Percentiles rank a stretch among this genome's conserved stretches.
phyloP scores from a whole-genome alignment of 805 yeast species.

The Debaryomyces castellii region DNA sequence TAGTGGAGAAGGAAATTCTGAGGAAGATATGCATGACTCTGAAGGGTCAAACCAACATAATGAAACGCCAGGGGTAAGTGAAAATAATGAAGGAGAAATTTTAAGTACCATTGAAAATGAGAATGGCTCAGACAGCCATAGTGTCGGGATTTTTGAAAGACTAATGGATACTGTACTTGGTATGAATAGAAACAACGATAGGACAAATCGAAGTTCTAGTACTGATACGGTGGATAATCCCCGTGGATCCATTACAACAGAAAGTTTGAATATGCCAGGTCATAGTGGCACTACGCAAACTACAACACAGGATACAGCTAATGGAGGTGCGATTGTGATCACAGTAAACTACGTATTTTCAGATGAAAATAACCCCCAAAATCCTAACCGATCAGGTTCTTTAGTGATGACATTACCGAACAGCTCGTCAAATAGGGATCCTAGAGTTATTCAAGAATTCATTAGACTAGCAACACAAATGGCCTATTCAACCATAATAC shows the following conservation, averaged over 20 bases:
- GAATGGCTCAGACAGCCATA: not conserved
- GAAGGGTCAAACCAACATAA: not conserved
- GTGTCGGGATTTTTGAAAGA: constrained; percentile 21
- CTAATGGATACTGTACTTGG: constrained; percentile 23
- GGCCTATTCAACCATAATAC: constrained; percentile 62
- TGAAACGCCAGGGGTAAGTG: too few relatives aligned
- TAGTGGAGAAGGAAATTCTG: not conserved
- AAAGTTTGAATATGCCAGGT: not conserved
- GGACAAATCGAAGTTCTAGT: not conserved
- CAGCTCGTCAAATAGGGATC: constrained; percentile 57
- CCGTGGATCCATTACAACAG: not conserved
- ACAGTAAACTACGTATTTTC: constrained; percentile 46
- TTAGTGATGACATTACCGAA: constrained; percentile 67
- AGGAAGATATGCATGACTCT: not conserved
- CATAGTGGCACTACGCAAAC: constrained; percentile 3
- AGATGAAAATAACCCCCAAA: constrained; percentile 36
- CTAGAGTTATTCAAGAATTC: constrained; percentile 58
- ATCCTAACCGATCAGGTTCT: constrained; percentile 52
- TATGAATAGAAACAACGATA: constrained; percentile 1
- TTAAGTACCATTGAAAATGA: not conserved
- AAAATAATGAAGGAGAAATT: not conserved
- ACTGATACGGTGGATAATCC: not conserved
- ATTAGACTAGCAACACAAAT: constrained; percentile 67
- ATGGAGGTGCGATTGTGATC: constrained; percentile 37
- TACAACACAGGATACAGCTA: constrained; percentile 5